phyloP scores from a whole-genome alignment of 1,284 basidiomycete species.

The Neonothopanus nambi region DNA sequence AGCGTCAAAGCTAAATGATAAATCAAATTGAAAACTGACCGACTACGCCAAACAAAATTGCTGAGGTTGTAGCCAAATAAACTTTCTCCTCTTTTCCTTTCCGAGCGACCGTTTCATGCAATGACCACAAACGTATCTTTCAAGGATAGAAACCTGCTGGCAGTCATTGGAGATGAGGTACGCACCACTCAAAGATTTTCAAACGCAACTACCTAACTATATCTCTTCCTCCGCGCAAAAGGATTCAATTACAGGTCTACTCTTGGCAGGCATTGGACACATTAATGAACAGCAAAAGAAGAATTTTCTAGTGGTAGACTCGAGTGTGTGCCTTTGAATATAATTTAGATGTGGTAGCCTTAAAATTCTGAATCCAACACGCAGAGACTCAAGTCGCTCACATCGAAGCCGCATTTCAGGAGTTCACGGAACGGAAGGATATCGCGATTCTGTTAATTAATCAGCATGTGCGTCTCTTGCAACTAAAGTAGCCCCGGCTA shows the following conservation, averaged over 20 bases:
- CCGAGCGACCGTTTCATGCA: constrained; percentile 8
- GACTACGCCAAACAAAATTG: no score
- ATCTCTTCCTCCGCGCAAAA: constrained; percentile 33
- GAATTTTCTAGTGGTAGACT: constrained; percentile 93
- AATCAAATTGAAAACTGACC: no score
- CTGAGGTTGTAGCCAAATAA: no score
- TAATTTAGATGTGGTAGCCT: no score
- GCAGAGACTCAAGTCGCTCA: constrained; percentile 86
- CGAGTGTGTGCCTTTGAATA: constrained; percentile 55
- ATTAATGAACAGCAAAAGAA: constrained; percentile 87
- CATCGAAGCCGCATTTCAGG: constrained; percentile 89
- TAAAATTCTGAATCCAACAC: constrained; percentile 1
- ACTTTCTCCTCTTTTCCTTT: constrained; percentile 5
- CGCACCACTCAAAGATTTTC: constrained; percentile 14
- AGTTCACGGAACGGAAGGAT: constrained; percentile 90
- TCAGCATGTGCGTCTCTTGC: constrained; percentile 75
- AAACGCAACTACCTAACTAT: not conserved
- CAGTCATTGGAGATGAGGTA: constrained; percentile 96
- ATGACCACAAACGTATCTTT: constrained; percentile 52
- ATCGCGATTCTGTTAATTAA: constrained; percentile 96
- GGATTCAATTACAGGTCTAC: constrained; percentile 94
- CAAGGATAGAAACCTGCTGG: constrained; percentile 86
- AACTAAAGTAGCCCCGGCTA: constrained; percentile 6
- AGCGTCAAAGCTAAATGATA: no score
- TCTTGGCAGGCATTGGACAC: constrained; percentile 91